Evolutionary conservation across 176 grass and related monocot species (phyloP), one percentile per base, ranked within the genome.

Genomic region (Carex kokanica): DNA sequence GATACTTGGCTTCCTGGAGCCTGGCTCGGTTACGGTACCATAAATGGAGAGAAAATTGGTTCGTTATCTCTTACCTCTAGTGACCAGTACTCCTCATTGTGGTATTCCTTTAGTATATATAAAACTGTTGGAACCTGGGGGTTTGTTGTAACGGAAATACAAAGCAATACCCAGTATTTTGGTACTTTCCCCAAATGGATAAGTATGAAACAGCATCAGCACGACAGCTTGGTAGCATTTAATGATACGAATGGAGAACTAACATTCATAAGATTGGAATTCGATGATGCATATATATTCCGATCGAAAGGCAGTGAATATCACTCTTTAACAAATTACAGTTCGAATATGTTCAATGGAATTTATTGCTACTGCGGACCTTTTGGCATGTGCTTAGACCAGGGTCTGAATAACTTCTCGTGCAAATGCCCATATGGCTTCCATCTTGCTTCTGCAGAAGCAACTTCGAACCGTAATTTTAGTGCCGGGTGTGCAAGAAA

Each of bases 371-470:
- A 85, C 17, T 92, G 90, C 43, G 87, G 87, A 65, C 78, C 85
- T 49, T 27, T 79, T 11, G 78, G 41, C 15, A 87, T 92, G 91
- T 51, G 72, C 27, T 49, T 87, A 82, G 80, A 51, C 9, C 0
- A 53, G 15, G 85, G 52, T 6, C 21, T 20, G 89, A 53, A n/a
- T n/a, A n/a, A 25, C 4, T 57, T 34, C 3, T 67, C 24, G 54
- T 93, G 91, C 41, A 2, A 15, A 1, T 93, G 91, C 17, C 2
- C 78, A 38, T 36, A 86, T 32, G 88, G 86, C n/a, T 93, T 90
- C 62, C 62, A 31, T 65, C 4, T 11, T 65, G 62, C 25, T 65
- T 83, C 84, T 16, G 86, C 72, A 9, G 45, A 25, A 7, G 34
- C 34, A 36, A 36, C 34, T 51, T 36, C 3, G 34, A 36, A 0